Evolutionary conservation across 352 stramenopile species (phyloP), one percentile per base, ranked within the genome.

Genomic region (Hyaloperonospora arabidopsidis): DNA sequence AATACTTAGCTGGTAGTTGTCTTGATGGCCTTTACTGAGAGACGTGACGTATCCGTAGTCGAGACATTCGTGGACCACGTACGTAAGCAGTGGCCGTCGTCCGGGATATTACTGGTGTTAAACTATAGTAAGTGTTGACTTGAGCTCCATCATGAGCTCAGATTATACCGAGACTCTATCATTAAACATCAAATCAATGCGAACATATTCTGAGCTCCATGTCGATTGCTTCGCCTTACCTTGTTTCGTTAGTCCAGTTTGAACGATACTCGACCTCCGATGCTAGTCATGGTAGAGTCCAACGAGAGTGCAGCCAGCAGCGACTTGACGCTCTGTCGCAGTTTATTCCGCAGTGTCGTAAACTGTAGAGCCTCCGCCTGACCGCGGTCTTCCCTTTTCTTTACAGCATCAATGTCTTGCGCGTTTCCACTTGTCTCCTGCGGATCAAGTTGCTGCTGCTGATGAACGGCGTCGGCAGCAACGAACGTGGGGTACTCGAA

Each of bases 291-390:
- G 35, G 47, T 32, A 35, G 34, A 38, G 13, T 44, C 59, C 12
- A 56, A 53, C 12, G 60, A 53, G 11, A 63, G 36, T 32, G 52
- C 52, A 25, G 68, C 29, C 22, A 79, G 32, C 7, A 79, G 40
- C 15, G 61, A 61, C 61, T 79, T 79, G 2, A 65, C 32, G 21
- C 52, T 65, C 47, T 74, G 67, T 1, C 70, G 67, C 45, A 79
- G 35, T 34, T 71, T 73, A 45, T 76, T 74, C 18, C 65, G 63
- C 29, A 76, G 48, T 15, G 61, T 48, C 14, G 59, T 48, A 52
- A 76, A 74, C 44, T 73, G 70, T 49, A 72, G 25, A 44, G 48
- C 53, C 52, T 76, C 70, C 1, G 61, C 58, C 15, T 67, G 54
- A 0, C 64, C 57, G n/a, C 67, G 67, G 11, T 75, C 57, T 46